Evolutionary conservation across 768 basidiomycete genomes (phyloP).

Genomic region (Boletus vinaceobasis): DNA sequence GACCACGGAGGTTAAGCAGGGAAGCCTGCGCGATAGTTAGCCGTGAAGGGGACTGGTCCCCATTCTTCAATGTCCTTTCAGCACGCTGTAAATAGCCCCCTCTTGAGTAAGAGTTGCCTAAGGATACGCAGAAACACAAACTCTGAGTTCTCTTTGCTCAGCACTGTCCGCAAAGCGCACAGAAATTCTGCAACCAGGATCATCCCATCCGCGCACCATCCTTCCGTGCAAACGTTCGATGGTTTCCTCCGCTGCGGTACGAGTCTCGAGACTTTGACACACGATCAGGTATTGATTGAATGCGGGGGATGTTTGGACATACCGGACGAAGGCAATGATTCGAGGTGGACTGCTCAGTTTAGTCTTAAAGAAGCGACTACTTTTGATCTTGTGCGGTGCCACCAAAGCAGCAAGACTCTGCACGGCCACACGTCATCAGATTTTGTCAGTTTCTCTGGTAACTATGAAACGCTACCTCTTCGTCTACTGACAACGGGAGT

Average conservation of each 20-base stretch:
- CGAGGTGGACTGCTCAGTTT: conserved; percentile 71
- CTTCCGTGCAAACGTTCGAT: conserved; percentile 76
- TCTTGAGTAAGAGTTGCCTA: neutral
- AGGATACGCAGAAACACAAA: conserved; percentile 33
- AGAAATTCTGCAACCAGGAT: conserved; percentile 71
- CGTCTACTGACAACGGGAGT: conserved; percentile 69
- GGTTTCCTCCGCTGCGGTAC: conserved; percentile 69
- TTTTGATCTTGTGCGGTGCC: conserved; percentile 67
- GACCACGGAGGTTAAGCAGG: conserved; percentile 69
- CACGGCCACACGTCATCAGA: neutral
- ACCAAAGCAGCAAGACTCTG: conserved; percentile 65
- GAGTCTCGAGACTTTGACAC: conserved; percentile 58
- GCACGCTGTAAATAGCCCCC: conserved; percentile 41
- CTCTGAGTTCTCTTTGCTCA: conserved; percentile 74
- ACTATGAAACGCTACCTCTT: conserved; percentile 39
- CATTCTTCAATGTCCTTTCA: conserved; percentile 59
- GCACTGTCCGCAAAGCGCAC: conserved; percentile 77
- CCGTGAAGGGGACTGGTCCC: conserved; percentile 58
- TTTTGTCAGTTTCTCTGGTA: neutral
- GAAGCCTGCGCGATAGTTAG: conserved; percentile 79
- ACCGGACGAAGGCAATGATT: conserved; percentile 83
- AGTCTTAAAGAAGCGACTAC: conserved; percentile 78
- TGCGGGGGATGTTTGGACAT: conserved; percentile 13
- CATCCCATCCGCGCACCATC: conserved; percentile 77
- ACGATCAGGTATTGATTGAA: neutral